A percentile compares a stretch with the other conserved stretches of the same genome.
Conservation (phyloP, 176 grass and related monocot species). For the Typha latifolia region DNA sequence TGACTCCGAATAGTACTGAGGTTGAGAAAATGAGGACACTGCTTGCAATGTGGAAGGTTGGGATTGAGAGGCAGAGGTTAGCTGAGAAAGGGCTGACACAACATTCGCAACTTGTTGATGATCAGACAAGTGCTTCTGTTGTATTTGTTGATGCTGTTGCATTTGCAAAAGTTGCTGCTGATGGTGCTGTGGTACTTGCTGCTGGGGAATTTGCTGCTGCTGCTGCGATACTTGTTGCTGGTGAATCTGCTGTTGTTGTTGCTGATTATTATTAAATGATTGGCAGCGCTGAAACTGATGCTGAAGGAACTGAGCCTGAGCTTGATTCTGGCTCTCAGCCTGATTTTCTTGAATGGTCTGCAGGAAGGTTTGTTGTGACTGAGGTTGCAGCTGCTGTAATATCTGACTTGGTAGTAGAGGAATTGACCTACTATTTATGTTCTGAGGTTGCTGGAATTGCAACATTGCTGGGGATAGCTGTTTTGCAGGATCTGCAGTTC, state of each 20-base stretch:
- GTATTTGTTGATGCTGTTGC: background rate
- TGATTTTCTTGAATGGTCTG: conserved; percentile 28
- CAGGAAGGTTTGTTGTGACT: conserved; percentile 46
- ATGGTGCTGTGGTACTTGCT: background rate
- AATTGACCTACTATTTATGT: conserved; percentile 30
- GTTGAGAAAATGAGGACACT: conserved; percentile 44
- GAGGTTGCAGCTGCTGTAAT: conserved; percentile 51
- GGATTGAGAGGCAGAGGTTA: conserved; percentile 26
- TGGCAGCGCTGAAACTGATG: background rate
- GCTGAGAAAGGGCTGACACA: conserved; percentile 38
- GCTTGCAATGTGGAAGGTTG: conserved; percentile 34
- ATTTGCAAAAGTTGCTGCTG: too few relatives aligned
- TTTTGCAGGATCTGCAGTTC: conserved; percentile 31
- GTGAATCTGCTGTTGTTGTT: too few relatives aligned
- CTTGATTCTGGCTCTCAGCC: background rate
- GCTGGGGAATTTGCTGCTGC: conserved; percentile 18
- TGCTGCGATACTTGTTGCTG: too few relatives aligned
- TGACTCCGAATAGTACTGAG: conserved; percentile 44
- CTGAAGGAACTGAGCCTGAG: too few relatives aligned
- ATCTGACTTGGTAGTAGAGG: conserved; percentile 51
- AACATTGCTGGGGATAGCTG: conserved; percentile 55
- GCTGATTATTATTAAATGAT: background rate
- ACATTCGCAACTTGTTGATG: conserved; percentile 41
- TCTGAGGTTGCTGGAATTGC: conserved; percentile 79
- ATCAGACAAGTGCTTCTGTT: conserved; percentile 44